Conservation (phyloP, 2,329 filamentous ascomycete species). For the Chaetoscypha palmicola region DNA sequence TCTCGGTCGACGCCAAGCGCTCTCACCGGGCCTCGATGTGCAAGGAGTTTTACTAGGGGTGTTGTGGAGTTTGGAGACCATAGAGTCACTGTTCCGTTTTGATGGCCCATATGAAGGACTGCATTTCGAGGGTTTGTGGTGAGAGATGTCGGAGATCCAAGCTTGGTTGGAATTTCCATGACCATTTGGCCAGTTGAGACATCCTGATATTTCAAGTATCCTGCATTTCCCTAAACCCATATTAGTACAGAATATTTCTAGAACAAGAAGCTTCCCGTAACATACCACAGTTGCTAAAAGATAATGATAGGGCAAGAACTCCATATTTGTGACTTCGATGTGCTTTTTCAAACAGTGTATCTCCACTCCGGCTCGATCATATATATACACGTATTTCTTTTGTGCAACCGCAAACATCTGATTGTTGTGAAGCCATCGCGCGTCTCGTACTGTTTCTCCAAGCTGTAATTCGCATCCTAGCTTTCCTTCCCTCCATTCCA, state of each 20-base stretch:
- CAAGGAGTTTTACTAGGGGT: slow-evolving; percentile 83
- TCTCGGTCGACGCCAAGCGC: slow-evolving; percentile 80
- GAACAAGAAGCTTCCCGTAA: slow-evolving; percentile 16
- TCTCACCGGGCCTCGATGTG: slow-evolving; percentile 82
- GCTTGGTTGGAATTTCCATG: slow-evolving; percentile 74
- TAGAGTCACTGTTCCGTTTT: slow-evolving; percentile 88
- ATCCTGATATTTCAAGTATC: slow-evolving; percentile 89
- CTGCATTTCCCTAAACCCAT: slow-evolving; percentile 58
- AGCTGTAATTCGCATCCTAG: slow-evolving; percentile 87
- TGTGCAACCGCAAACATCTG: slow-evolving; percentile 93
- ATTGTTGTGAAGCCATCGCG: slow-evolving; percentile 89
- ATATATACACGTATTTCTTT: slow-evolving; percentile 96
- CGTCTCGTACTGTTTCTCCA: slow-evolving; percentile 82
- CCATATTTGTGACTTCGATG: slow-evolving; percentile 84
- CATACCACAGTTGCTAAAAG: slow-evolving; percentile 77
- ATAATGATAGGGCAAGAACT: slow-evolving; percentile 95
- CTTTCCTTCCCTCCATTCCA: slow-evolving; percentile 93
- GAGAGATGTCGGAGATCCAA: slow-evolving; percentile 77
- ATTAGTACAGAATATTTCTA: slow-evolving; percentile 14
- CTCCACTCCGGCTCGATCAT: slow-evolving; percentile 85
- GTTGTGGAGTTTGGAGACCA: slow-evolving; percentile 91
- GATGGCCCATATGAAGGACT: slow-evolving; percentile 84
- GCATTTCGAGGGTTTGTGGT: slow-evolving; percentile 89
- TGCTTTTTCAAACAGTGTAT: slow-evolving; percentile 87
- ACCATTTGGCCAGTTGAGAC: slow-evolving; percentile 88